Conservation (phyloP, 768 basidiomycete species). For the Trametes maxima region DNA sequence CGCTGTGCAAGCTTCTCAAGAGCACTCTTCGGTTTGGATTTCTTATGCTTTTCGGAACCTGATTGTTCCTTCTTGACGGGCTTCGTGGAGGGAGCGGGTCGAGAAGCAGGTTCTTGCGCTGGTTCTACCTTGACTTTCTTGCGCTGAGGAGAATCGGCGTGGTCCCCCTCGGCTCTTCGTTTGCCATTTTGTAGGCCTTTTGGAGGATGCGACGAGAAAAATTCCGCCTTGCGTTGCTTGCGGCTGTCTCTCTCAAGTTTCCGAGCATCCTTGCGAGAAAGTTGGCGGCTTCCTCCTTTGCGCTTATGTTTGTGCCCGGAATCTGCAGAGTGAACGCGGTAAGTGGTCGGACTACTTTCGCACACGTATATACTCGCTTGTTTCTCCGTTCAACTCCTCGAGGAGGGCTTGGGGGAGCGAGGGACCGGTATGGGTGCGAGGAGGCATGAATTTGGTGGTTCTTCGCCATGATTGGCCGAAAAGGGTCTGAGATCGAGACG, state of each 20-base stretch:
- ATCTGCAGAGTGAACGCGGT: not conserved
- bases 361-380: slow-evolving; percentile 4
- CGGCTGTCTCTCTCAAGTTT: slow-evolving; percentile 60
- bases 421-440: slow-evolving; percentile 25
- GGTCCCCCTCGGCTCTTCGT: slow-evolving; percentile 45
- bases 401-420: slow-evolving; percentile 32
- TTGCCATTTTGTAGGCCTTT: slow-evolving; percentile 34
- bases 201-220: slow-evolving; percentile 43
- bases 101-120: slow-evolving; percentile 14
- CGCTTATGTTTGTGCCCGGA: slow-evolving; percentile 18
- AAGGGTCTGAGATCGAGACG: not conserved
- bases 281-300: slow-evolving; percentile 24
- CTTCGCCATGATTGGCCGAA: slow-evolving; percentile 6
- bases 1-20: slow-evolving; percentile 38
- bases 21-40: slow-evolving; percentile 29
- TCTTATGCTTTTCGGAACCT: not conserved
- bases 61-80: not conserved
- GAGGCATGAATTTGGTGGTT: slow-evolving; percentile 27
- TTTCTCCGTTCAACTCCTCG: slow-evolving; percentile 28
- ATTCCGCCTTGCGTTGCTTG: slow-evolving; percentile 65
- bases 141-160: slow-evolving; percentile 46
- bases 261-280: slow-evolving; percentile 61
- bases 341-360: not conserved
- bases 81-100: not conserved
- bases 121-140: slow-evolving; percentile 49